A percentile compares a stretch with the other conserved stretches of the same genome.
These are phyloP conservation scores for Cinnamomum chago DNA, from an alignment of 164 flowering plant species.

Conservation along the genomic window DNA sequence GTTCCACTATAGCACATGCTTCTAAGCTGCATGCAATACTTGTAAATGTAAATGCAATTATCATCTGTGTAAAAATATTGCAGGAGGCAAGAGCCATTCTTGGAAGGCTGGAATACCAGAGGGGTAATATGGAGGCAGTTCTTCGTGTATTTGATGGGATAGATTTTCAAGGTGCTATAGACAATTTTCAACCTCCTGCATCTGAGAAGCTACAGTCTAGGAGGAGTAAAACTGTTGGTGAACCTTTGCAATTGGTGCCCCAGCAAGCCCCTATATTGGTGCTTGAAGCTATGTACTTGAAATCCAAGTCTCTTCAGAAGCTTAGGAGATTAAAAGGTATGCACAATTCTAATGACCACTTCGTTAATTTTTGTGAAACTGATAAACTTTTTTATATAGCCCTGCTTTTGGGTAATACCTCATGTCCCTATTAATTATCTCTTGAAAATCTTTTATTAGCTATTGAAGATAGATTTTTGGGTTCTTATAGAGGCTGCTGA, in stretches of 20 bases:
- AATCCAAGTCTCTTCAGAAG: conserved; percentile 90
- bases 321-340: conserved; percentile 74
- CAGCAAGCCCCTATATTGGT: conserved; percentile 85
- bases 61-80: conserved; percentile 3
- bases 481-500: conserved; percentile 76
- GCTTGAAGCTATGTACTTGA: conserved; percentile 89
- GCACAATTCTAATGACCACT: neutral
- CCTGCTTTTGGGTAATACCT: no score
- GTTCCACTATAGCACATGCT: no score
- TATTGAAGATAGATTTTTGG: no score
- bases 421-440: no score
- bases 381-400: no score
- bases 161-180: conserved; percentile 87
- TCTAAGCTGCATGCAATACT: no score
- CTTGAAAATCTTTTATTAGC: no score
- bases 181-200: conserved; percentile 54
- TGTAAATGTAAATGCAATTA: no score
- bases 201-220: conserved; percentile 43
- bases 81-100: conserved; percentile 99
- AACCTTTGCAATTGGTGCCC: conserved; percentile 42
- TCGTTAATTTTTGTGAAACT: no score
- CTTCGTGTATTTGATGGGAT: conserved; percentile 86
- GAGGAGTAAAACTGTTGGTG: conserved; percentile 49
- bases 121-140: conserved; percentile 90
- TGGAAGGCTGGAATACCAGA: conserved; percentile 92